Conservation (phyloP, 208 protist genomes). For the Phytomonas francai region DNA sequence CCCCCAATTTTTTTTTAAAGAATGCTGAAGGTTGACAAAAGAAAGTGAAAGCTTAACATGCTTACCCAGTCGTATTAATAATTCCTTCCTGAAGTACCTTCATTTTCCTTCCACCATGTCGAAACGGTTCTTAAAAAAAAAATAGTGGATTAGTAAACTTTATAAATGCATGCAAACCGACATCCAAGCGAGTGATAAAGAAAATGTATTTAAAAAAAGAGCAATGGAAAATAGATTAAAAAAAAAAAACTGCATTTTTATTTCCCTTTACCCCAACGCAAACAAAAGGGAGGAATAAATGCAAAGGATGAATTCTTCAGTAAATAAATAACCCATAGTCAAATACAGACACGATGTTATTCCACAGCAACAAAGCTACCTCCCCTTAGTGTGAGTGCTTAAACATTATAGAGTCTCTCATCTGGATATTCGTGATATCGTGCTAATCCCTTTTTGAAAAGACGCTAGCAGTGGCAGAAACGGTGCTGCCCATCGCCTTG, state of each 20-base stretch:
- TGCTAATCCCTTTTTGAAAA: constrained; percentile 15
- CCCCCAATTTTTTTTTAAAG: neutral
- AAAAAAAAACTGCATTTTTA: neutral
- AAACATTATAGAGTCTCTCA: neutral
- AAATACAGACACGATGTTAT: neutral
- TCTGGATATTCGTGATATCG: neutral
- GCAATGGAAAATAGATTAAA: neutral
- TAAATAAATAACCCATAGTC: neutral
- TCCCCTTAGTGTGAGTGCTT: neutral
- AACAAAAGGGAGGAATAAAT: neutral
- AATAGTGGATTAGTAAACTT: too few species aligned
- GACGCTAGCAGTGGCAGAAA: constrained; percentile 26
- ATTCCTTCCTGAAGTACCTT: neutral
- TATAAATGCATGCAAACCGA: neutral
- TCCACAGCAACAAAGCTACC: neutral
- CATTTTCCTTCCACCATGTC: neutral
- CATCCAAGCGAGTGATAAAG: neutral
- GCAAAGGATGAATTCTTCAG: neutral
- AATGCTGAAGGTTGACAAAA: neutral
- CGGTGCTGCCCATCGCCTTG: constrained; percentile 54
- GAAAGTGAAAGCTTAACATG: neutral
- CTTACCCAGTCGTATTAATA: neutral
- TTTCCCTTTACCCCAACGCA: neutral
- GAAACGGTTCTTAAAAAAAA: too few species aligned
- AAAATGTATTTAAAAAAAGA: neutral